Evolutionary conservation across 306 rosid species (phyloP).

Genomic region (Sicyos edulis): DNA sequence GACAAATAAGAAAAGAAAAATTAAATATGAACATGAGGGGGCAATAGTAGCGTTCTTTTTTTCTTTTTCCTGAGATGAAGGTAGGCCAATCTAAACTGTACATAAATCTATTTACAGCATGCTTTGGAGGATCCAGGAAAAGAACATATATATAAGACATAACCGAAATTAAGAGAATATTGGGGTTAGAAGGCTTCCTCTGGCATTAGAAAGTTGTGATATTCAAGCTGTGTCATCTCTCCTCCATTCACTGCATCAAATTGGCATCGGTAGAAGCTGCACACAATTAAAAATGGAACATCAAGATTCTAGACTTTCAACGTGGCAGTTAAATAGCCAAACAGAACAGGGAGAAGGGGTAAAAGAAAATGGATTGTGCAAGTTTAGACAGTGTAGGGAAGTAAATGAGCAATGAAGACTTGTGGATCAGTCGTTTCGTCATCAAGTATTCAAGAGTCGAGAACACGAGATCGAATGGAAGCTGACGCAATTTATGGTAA

Average conservation of each 20-base stretch:
- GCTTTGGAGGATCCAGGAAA: constrained; percentile 5
- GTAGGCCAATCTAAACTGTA: not conserved
- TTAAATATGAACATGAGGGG: constrained; percentile 1
- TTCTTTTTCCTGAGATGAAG: not conserved
- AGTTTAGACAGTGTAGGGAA: not conserved
- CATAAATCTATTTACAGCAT: constrained; percentile 15
- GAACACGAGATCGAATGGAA: not conserved
- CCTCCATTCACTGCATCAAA: not conserved
- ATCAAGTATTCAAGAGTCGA: too few relatives aligned
- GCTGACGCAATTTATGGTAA: not conserved
- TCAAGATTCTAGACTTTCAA: not conserved
- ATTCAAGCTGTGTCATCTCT: constrained; percentile 46
- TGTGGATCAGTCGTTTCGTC: not conserved
- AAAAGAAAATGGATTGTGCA: not conserved
- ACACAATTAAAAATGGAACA: not conserved
- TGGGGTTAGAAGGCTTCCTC: not conserved
- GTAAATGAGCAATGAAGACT: not conserved
- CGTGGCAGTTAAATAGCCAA: not conserved
- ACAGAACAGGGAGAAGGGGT: not conserved
- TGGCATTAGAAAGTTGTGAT: constrained; percentile 24
- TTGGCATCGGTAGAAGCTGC: not conserved
- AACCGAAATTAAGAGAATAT: not conserved
- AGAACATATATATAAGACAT: not conserved
- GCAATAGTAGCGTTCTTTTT: not conserved
- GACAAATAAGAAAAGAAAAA: not conserved